phyloP scores from a whole-genome alignment of 2,329 filamentous ascomycete species.

The Fusarium veterinarium region DNA sequence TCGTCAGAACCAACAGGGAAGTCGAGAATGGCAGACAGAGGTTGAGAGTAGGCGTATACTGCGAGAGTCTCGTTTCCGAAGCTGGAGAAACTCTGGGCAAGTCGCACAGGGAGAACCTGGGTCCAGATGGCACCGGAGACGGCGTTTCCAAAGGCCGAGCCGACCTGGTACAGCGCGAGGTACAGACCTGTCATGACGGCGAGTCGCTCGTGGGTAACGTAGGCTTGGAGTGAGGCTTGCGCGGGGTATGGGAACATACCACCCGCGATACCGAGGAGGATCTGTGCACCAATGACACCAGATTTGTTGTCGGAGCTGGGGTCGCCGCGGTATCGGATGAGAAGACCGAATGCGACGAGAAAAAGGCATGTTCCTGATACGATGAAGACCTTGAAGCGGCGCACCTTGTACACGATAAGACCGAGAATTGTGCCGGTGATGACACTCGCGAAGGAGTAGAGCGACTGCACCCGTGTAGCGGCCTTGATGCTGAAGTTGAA shows the following conservation, averaged over 20 bases:
- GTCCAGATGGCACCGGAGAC: constrained; percentile 73
- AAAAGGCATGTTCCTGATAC: constrained; percentile 69
- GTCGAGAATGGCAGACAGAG: constrained; percentile 48
- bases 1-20: constrained; percentile 58
- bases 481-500: constrained; percentile 68
- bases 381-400: constrained; percentile 73
- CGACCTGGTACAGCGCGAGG: constrained; percentile 72
- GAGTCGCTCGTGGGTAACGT: constrained; percentile 62
- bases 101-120: constrained; percentile 62
- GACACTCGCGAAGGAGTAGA: constrained; percentile 69
- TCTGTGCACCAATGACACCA: constrained; percentile 71
- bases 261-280: constrained; percentile 71
- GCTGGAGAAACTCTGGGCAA: constrained; percentile 52
- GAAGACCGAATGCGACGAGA: constrained; percentile 72
- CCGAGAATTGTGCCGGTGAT: constrained; percentile 68
- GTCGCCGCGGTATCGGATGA: constrained; percentile 72
- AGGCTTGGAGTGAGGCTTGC: constrained; percentile 58
- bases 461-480: constrained; percentile 68
- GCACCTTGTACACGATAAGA: constrained; percentile 66
- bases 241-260: constrained; percentile 69
- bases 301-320: constrained; percentile 55
- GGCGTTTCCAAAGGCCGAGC: constrained; percentile 68
- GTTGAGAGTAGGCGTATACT: constrained; percentile 50
- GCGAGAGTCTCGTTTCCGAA: constrained; percentile 54
- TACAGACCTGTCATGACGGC: constrained; percentile 73